phyloP scores from a whole-genome alignment of 164 flowering plant species.

The Vitis amurensis region DNA sequence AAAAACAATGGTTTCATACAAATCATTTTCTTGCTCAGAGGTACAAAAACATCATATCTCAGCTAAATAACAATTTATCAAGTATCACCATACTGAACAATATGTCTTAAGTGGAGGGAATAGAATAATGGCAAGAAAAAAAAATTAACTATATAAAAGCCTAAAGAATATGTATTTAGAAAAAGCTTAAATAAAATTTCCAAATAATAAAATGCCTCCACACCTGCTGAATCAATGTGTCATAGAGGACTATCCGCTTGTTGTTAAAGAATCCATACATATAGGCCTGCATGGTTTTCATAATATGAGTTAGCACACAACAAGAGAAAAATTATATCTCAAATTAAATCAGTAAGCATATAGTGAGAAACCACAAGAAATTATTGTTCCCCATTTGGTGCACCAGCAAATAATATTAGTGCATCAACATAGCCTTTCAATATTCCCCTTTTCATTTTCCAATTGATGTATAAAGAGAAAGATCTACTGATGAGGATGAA shows the following conservation, averaged over 20 bases:
- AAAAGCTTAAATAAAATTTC: background rate
- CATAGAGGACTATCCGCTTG: constrained; percentile 96
- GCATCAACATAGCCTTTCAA: background rate
- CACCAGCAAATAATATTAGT: background rate
- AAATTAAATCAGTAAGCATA: background rate
- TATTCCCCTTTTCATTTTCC: background rate
- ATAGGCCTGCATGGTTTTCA: constrained; percentile 70
- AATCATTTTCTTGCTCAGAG: background rate
- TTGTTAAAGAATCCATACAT: constrained; percentile 99
- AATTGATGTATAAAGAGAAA: background rate
- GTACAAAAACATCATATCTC: background rate
- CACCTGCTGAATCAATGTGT: constrained; percentile 97
- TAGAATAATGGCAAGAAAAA: background rate
- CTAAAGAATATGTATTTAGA: background rate
- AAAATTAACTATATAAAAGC: background rate
- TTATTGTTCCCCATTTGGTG: background rate
- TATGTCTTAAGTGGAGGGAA: background rate
- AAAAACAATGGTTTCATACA: background rate
- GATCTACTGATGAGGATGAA: background rate
- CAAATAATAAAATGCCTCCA: constrained; percentile 4
- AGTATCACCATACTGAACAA: background rate
- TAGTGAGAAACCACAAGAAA: background rate
- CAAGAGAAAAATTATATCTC: background rate
- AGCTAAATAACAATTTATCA: background rate
- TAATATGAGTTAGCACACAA: constrained; percentile 1